Base-by-base conservation (phyloP, 352 stramenopile genomes). In the Pythium brassicae region DNA sequence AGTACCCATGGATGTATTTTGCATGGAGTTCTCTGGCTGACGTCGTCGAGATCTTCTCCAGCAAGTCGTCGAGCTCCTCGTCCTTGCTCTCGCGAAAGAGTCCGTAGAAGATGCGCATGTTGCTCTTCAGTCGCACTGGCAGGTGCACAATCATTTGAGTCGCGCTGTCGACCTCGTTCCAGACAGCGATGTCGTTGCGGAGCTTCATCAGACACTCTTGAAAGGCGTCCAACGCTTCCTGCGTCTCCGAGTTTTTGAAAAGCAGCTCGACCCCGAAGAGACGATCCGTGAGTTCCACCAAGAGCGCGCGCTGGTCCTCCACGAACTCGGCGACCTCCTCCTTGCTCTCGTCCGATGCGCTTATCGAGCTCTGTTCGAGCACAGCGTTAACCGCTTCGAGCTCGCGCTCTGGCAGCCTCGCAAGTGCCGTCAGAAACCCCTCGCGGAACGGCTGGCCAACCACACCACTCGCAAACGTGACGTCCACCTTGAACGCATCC, bases 241-340 rank as follows among this genome's bases (percentile, higher is more conserved):
- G 9, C 19, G 26, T n/a, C 22, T 53, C 53, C 14, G 20, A 10
- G 5, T 27, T 57, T 8, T 65, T 55, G 42, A 67, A 25, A 15
- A 79, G 15, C 10, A 72, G 11, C 3, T 78, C 66, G 29, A 86
- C 55, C 12, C 66, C 59, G n/a, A 82, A 79, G 15, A 82, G 51
- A 11, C 34, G 62, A 11, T 66, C 53, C 1, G 59, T 53, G 23
- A 68, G 35, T 0, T n/a, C 26, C 12, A 80, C 10, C 9, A 78
- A 7, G 19, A 37, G 55, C 0, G 39, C 48, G 1, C 71, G 65
- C 20, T 45, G 25, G 7, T 79, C 65, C 25, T 78, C 68, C 6
- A 69, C 61, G 1, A 65, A 32, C 27, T 26, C 9, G 25, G 59
- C 53, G 0, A 70, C 54, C 12, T 54, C 44, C 1, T 85, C 69